Evolutionary conservation across 495 filamentous ascomycete genomes (phyloP), one percentile per base, ranked within the genome.

Genomic region (Xylaria castorea): DNA sequence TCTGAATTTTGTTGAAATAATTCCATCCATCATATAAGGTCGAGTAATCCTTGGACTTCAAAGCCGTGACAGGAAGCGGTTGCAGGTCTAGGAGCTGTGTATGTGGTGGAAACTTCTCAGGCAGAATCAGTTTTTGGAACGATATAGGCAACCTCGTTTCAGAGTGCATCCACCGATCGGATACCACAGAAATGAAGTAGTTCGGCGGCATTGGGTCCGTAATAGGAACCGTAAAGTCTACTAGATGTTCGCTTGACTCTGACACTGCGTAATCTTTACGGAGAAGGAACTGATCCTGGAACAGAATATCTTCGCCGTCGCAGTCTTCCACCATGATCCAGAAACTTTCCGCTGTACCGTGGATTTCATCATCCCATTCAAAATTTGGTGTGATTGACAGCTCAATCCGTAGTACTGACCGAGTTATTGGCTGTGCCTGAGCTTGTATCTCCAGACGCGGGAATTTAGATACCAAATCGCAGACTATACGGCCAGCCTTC

Each of bases 321-420:
- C 95, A 97, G 75, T 99, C 96, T 80, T 98, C 96, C 18, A 97
- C 94, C 57, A 99, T 77, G 63, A 99, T 94, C 96, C 96, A 98
- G 80, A 98, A 98, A 73, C 89, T 94, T 81, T 98, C 94, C 0
- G 96, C 92, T 36, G 85, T 82, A 1, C 96, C 96, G 78, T 98
- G 96, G 22, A 98, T 79, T 25, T 90, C 86, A 70, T 95, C 94
- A 75, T 99, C 95, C 96, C 96, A 99, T 62, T 95, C 90, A 77
- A 99, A 99, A 78, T 94, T 97, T 2, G 96, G 97, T 0, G 93
- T 92, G 66, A 99, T 97, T 8, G 93, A 95, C 50, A 98, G 82
- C 78, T 98, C 96, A 48, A 98, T 89, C 42, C 94, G 89, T n/a
- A 99, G 88, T 92, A 98, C 94, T 44, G 95, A 97, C 66, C 95